Base-by-base conservation (phyloP, 371 early-diverging fungal genomes). In the Syncephalastrum contaminatum region DNA sequence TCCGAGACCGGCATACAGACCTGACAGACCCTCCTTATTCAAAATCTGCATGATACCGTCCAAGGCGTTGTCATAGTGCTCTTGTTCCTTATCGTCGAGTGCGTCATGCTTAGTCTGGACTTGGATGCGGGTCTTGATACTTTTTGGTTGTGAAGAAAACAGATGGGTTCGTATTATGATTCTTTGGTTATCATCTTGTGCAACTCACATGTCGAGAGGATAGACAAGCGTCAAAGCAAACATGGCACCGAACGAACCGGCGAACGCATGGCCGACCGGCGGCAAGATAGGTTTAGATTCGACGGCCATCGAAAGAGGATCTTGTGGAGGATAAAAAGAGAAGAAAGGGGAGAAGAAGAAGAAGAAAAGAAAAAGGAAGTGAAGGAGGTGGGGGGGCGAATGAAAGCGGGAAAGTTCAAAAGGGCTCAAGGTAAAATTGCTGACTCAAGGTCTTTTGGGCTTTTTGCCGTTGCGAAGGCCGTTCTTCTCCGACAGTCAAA, bases 111-210 rank as follows among this genome's bases (percentile, higher is more conserved):
- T 88, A 36, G 87, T 82, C 66, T 94, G 94, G 36, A 97, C 96
- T 69, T 96, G 95, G 57, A 94, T 84, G 46, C 95, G 85, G 18
- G 96, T 96, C 72, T 97, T 97, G 68, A 94, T 88, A 48, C 95
- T 94, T 69, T 20, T 49, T 36, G 30, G 42, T 59, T 50, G 25
- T 57, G 36, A 54, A 8, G 12, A 50, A 51, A 51, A 27, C 20
- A 49, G 50, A 10, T 30, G 36, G 10, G 10, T 0, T 8, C 10
- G 12, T 30, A 30, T 10, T 30, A 8, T 8, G 36, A 30, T 30
- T 30, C 10, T 30, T 6, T 30, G 10, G 36, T 12, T 30, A 56
- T 18, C 19, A 43, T 18, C 44, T 36, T 43, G 36, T 42, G 10
- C 19, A 41, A 46, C 89, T 80, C 82, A 94, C 95, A 96, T 93